Conservation (phyloP, 345 rosid genomes). For the Stellera chamaejasme region DNA sequence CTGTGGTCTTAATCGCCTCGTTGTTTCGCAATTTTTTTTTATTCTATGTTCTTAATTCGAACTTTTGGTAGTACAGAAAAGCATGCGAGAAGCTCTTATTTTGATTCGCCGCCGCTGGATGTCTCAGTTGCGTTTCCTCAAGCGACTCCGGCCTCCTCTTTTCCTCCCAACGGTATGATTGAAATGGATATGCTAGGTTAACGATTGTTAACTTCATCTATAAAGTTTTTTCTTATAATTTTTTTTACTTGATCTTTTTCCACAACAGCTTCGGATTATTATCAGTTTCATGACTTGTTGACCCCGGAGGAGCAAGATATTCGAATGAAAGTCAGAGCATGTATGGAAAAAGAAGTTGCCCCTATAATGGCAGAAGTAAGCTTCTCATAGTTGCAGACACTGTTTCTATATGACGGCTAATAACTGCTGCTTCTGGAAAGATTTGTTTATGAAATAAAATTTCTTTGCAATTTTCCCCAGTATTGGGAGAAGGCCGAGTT, state of each 20-base stretch:
- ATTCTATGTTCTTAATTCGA: background rate
- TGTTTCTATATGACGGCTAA: conserved; percentile 5
- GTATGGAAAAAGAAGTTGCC: conserved; percentile 93
- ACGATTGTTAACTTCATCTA: background rate
- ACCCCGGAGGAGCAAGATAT: conserved; percentile 65
- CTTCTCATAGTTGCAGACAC: background rate
- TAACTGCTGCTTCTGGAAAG: background rate
- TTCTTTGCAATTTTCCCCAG: conserved; percentile 24
- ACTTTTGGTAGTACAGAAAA: conserved; percentile 25
- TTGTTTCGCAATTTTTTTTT: background rate
- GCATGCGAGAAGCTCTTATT: conserved; percentile 45
- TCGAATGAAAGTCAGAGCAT: conserved; percentile 58
- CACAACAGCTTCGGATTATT: conserved; percentile 76
- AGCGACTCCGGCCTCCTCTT: conserved; percentile 82
- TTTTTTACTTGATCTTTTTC: conserved; percentile 3
- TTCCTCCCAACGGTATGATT: conserved; percentile 73
- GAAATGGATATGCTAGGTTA: background rate
- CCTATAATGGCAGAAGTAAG: conserved; percentile 77
- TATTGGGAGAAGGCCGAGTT: conserved; percentile 99
- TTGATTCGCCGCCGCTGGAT: conserved; percentile 55
- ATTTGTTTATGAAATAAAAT: conserved; percentile 2
- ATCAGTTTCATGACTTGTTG: conserved; percentile 68
- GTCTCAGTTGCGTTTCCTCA: conserved; percentile 87
- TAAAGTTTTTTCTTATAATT: conserved; percentile 1
- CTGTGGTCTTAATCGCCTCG: background rate